phyloP scores from a whole-genome alignment of 306 rosid genomes.

The Rubus parviflorus region DNA sequence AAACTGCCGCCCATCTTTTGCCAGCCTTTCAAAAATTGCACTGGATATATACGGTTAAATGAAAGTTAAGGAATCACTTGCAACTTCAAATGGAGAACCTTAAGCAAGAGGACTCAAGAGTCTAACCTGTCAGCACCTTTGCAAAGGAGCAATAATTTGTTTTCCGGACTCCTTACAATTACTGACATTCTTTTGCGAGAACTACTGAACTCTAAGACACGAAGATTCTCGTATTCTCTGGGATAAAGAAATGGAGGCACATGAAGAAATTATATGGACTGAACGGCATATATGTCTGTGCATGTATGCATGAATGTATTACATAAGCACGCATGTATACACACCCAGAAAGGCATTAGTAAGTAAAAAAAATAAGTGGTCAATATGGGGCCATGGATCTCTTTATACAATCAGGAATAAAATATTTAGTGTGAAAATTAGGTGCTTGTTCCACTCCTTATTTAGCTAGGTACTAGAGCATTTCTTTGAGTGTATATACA shows the following conservation, averaged over 20 bases:
- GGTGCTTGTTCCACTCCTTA: not conserved
- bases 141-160: slow-evolving; percentile 65
- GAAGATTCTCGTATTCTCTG: slow-evolving; percentile 72
- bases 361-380: not conserved
- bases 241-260: slow-evolving; percentile 28
- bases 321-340: not conserved
- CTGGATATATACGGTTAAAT: slow-evolving; percentile 44
- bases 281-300: not conserved
- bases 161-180: slow-evolving; percentile 66
- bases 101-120: slow-evolving; percentile 20
- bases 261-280: slow-evolving; percentile 10
- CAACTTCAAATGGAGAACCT: slow-evolving; percentile 16
- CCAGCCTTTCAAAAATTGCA: slow-evolving; percentile 73
- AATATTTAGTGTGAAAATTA: not conserved
- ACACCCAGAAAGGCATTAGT: not conserved
- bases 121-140: slow-evolving; percentile 97
- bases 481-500: not conserved
- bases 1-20: slow-evolving; percentile 59
- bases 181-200: slow-evolving; percentile 96
- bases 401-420: not conserved
- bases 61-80: slow-evolving; percentile 28
- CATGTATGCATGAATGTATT: not conserved
- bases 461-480: not conserved
- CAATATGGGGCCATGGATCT: not conserved
- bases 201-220: slow-evolving; percentile 82